phyloP scores from a whole-genome alignment of 306 rosid genomes.

The Rosa chinensis region DNA sequence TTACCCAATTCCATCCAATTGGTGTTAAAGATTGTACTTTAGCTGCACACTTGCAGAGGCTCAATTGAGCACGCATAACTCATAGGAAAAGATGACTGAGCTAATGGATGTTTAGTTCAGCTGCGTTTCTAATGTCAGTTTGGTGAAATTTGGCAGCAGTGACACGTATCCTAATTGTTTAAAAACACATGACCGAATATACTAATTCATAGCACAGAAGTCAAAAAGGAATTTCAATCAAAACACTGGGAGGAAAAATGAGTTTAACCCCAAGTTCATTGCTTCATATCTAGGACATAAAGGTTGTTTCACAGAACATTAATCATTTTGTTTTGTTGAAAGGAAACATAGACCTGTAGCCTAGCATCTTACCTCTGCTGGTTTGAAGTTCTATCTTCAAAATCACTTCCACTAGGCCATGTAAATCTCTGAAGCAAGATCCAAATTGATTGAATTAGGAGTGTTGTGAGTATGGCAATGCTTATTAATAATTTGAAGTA shows the following conservation, averaged over 20 bases:
- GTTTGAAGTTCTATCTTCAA: not conserved
- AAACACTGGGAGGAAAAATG: not conserved
- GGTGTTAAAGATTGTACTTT: not conserved
- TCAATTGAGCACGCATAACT: not conserved
- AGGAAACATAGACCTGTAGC: no score
- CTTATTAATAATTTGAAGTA: constrained; percentile 2
- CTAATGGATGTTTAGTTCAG: not conserved
- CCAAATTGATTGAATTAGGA: not conserved
- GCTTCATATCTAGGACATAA: not conserved
- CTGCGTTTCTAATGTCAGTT: not conserved
- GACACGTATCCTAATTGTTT: not conserved
- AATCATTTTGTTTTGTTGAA: no score
- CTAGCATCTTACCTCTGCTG: not conserved
- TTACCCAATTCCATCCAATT: not conserved
- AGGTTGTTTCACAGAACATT: not conserved
- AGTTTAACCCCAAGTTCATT: not conserved
- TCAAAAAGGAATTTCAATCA: not conserved
- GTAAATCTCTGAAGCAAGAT: not conserved
- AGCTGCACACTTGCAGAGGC: not conserved
- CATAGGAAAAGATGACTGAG: not conserved
- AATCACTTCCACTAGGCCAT: not conserved
- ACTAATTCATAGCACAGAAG: not conserved
- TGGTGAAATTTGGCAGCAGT: not conserved
- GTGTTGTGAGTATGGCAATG: no score
- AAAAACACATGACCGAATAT: not conserved